These are phyloP conservation scores for Candida saitoana DNA, from an alignment of 805 yeast genomes.

Conservation along the genomic window DNA sequence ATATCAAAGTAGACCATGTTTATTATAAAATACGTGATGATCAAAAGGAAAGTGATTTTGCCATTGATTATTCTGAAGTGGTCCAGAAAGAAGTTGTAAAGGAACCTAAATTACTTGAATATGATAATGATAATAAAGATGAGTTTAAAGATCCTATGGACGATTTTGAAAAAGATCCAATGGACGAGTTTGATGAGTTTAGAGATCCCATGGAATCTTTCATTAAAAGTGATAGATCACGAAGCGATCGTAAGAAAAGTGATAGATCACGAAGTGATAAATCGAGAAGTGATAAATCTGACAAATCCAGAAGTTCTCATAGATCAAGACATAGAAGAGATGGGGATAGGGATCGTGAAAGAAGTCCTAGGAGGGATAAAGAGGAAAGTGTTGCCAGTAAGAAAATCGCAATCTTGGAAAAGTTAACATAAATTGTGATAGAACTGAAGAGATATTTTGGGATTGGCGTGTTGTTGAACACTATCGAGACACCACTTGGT, in stretches of 20 bases:
- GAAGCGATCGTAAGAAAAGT: slow-evolving; percentile 2
- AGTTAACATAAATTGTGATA: too few species aligned
- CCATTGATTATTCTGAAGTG: neutral
- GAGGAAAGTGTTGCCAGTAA: too few species aligned
- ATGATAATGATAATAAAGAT: slow-evolving; percentile 14
- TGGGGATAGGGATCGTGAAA: slow-evolving; percentile 2
- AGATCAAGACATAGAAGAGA: slow-evolving; percentile 2
- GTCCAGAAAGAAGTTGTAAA: neutral
- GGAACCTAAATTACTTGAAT: slow-evolving; percentile 3
- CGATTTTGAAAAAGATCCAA: slow-evolving; percentile 25
- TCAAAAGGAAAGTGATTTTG: slow-evolving; percentile 40
- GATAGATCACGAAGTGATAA: slow-evolving; percentile 1
- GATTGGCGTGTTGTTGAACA: too few species aligned
- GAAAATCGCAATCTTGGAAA: too few species aligned
- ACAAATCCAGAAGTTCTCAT: slow-evolving; percentile 6
- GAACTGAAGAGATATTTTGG: too few species aligned
- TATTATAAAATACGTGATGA: slow-evolving; percentile 53
- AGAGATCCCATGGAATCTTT: slow-evolving; percentile 23
- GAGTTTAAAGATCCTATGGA: slow-evolving; percentile 35
- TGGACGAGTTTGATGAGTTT: slow-evolving; percentile 16
- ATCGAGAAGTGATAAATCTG: slow-evolving; percentile 4
- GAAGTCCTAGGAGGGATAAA: neutral
- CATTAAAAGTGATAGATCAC: slow-evolving; percentile 4
- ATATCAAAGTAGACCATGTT: slow-evolving; percentile 66
- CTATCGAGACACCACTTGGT: too few species aligned